Evolutionary conservation across 495 filamentous ascomycete genomes (phyloP), one percentile per base, ranked within the genome.

Genomic region (Aspergillus hancockii): DNA sequence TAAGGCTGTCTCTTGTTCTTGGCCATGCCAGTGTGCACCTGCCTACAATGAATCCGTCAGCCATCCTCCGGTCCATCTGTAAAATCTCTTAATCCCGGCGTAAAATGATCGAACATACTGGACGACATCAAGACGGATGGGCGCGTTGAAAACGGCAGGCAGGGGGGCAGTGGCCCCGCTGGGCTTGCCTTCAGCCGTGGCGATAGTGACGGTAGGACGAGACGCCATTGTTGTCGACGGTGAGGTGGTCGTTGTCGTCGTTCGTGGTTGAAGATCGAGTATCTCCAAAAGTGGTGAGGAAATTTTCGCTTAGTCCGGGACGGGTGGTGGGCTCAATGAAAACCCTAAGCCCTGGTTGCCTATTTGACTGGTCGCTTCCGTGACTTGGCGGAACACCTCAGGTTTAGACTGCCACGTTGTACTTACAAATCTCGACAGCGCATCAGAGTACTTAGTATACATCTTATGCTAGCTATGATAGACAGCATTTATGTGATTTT

Each of bases 1-100:
- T 98, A 98, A 59, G 94, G 93, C 85, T 98, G 94, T 77, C 94
- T 88, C 88, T 95, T 96, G 87, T 98, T 98, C 90, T 97, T 98
- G 73, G 93, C 93, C 88, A 98, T 96, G 71, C 95, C 95, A 71
- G 91, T 93, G 85, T 98, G 94, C 70, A 98, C 94, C 60, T 82
- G 79, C 78, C 85, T 88, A 66, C 71, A 67, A 54, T 65, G 32
- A 54, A 63, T 57, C 59, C 58, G 65, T 85, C 66, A 83, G 79
- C 61, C 63, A 53, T 43, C 41, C 49, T 56, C 50, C 55, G 12
- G 22, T 34, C 50, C 30, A 19, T 19, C 49, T 40, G 32, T 9
- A 23, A 32, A 43, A 66, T 62, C 50, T 64, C 55, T 58, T 57
- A 52, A 54, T 66, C 54, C 23, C 53, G 54, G 14, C 14, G 38